phyloP scores from a whole-genome alignment of 2,329 filamentous ascomycete species.

The Dactylonectria macrodidyma region DNA sequence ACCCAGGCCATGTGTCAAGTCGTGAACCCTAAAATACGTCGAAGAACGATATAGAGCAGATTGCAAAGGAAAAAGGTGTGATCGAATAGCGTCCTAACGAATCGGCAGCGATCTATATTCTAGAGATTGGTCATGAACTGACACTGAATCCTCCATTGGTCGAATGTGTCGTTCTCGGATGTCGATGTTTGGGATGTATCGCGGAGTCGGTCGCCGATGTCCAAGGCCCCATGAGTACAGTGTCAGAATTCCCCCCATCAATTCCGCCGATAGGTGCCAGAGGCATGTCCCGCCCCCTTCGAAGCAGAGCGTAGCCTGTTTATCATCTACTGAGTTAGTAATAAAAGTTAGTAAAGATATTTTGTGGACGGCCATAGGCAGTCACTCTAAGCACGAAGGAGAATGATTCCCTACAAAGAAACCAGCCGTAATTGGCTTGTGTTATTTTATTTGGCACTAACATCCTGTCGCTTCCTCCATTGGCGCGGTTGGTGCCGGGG shows the following conservation, averaged over 20 bases:
- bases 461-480: constrained; percentile 92
- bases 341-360: constrained; percentile 78
- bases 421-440: constrained; percentile 58
- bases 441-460: constrained; percentile 79
- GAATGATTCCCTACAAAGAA: constrained; percentile 91
- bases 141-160: neutral
- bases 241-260: constrained; percentile 41
- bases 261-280: constrained; percentile 57
- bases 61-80: too few species aligned
- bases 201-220: constrained; percentile 44
- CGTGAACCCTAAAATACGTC: too few species aligned
- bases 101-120: too few species aligned
- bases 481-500: constrained; percentile 81
- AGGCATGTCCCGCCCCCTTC: constrained; percentile 71
- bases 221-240: constrained; percentile 33
- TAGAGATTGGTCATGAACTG: too few species aligned
- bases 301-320: constrained; percentile 89
- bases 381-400: constrained; percentile 85
- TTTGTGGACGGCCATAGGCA: constrained; percentile 78
- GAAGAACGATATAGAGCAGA: too few species aligned
- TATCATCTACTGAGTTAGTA: constrained; percentile 87
- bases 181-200: constrained; percentile 47
- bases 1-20: too few species aligned
- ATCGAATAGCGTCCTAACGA: constrained; percentile 31
- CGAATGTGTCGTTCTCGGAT: constrained; percentile 42